Evolutionary conservation across 805 yeast species (phyloP).

Genomic region (Kazachstania viticola): DNA sequence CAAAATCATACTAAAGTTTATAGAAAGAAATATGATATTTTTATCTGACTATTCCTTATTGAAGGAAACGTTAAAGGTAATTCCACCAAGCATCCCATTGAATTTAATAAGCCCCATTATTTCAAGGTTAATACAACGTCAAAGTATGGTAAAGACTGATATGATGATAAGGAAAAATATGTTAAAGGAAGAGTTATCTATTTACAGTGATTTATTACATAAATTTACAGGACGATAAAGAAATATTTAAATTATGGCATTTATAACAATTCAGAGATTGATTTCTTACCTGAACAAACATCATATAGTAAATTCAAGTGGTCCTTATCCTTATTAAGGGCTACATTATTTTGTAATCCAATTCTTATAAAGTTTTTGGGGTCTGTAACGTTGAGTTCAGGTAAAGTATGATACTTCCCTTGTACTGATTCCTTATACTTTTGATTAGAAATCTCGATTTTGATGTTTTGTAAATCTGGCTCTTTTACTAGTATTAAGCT

Average conservation of each 20-base stretch:
- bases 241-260: too few relatives aligned
- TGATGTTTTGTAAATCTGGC: constrained; percentile 14
- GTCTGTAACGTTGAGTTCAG: constrained; percentile 4
- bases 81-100: constrained; percentile 13
- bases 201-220: constrained; percentile 4
- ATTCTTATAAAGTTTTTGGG: constrained; percentile 15
- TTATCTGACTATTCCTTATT: constrained; percentile 5
- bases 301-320: constrained; percentile 13
- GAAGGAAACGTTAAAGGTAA: constrained; percentile 5
- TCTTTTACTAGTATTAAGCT: constrained; percentile 17
- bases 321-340: constrained; percentile 6
- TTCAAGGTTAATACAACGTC: constrained; percentile 3
- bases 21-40: constrained; percentile 11
- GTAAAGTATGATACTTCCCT: constrained; percentile 15
- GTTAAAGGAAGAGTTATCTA: constrained; percentile 11
- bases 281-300: constrained; percentile 24
- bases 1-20: too few relatives aligned
- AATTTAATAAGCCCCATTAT: constrained; percentile 8
- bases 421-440: constrained; percentile 9
- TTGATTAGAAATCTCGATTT: constrained; percentile 6
- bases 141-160: too few relatives aligned
- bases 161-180: constrained; percentile 11
- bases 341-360: constrained; percentile 13
- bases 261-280: constrained; percentile 14
- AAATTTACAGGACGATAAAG: too few relatives aligned